Base-by-base conservation (phyloP, 2,329 filamentous ascomycete species). In the Cercospora canescens region DNA sequence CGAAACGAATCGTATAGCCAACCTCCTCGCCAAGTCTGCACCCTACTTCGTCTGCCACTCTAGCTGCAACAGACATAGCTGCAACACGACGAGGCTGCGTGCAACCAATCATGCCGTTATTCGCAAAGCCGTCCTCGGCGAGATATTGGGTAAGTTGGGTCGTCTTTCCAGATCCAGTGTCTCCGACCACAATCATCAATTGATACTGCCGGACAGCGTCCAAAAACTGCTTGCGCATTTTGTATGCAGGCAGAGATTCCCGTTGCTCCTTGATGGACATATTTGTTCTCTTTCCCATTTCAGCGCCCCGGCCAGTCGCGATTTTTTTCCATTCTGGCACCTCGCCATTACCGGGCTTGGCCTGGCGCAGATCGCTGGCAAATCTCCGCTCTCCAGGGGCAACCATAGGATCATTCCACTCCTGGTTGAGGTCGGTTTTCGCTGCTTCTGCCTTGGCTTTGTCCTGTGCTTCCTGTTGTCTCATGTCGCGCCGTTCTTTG, bases 321-420 rank as follows among this genome's bases (percentile, higher is more conserved):
- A 89, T 92, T 72, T 88, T 88, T 80, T 96, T 97, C 95, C 95
- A 98, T 78, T 98, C 95, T 0, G 95, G 94, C 14, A 96, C 84
- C 6, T 88, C 86, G 14, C 92, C 91, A 0, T 82, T 82, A 1
- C 87, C 79, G 71, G 87, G 87, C 69, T 89, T 88, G 0, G 89
- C 84, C 69, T 87, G 90, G 62, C 92, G 87, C 58, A 98, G 78
- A 71, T 98, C 95, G 70, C 90, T 90, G 1, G 95, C 95, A 79
- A 99, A 99, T 70, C 95, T 90, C 63, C 91, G 87, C 76, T 94
- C 88, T 70, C 95, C 91, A 1, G 92, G 90, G 26, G 89, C 88
- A 14, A 93, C 90, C 94, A 99, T 97, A 0, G 95, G 95, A 77
- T 99, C 95, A 65, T 97, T 91, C 96, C 96, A 99, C 78, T 97